phyloP scores from a whole-genome alignment of 1,284 basidiomycete species.

The Ustilago tritici region DNA sequence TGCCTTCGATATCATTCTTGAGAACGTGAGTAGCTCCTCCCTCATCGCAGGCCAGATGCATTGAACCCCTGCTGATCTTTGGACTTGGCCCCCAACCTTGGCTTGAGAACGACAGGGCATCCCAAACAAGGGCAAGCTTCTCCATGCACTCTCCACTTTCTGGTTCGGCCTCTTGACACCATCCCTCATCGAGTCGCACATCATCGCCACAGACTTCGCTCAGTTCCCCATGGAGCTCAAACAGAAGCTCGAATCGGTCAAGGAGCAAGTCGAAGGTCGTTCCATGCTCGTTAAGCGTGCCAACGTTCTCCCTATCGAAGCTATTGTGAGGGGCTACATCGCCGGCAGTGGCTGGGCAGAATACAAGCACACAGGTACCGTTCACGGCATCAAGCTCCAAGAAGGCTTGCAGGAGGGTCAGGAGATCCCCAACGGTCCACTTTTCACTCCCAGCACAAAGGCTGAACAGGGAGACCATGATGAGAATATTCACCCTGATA shows the following conservation, averaged over 20 bases:
- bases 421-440: conserved; percentile 73
- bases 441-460: conserved; percentile 98
- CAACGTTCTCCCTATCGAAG: conserved; percentile 92
- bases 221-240: conserved; percentile 57
- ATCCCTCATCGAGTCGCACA: conserved; percentile 61
- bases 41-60: not conserved
- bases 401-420: conserved; percentile 85
- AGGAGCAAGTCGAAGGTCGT: conserved; percentile 79
- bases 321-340: conserved; percentile 95
- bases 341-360: conserved; percentile 97
- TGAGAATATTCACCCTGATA: conserved; percentile 94
- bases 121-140: conserved; percentile 89
- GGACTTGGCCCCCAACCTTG: not conserved
- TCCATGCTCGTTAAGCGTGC: conserved; percentile 93
- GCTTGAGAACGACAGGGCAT: conserved; percentile 76
- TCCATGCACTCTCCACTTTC: conserved; percentile 90
- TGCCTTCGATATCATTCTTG: conserved; percentile 86
- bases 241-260: conserved; percentile 40
- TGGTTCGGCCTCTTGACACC: conserved; percentile 84
- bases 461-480: conserved; percentile 94
- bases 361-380: conserved; percentile 87
- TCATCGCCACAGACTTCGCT: conserved; percentile 59
- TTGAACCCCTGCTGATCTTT: not conserved
- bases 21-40: conserved; percentile 43
- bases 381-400: conserved; percentile 86